A percentile compares a stretch with the other conserved stretches of the same genome.
phyloP scores from a whole-genome alignment of 345 rosid species.

The Salix koriyanagi region DNA sequence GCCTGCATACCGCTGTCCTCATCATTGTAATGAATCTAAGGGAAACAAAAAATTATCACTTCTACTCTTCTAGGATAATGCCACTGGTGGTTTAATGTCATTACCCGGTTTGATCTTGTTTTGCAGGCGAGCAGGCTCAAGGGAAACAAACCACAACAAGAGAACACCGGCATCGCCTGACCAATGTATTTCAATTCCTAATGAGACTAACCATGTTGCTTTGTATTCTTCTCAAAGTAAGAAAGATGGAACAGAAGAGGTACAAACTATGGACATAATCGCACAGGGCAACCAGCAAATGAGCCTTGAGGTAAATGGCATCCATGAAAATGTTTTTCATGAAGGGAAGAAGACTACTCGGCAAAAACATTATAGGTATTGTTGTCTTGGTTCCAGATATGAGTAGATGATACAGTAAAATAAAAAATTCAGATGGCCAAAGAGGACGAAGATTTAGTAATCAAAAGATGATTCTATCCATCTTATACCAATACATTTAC shows the following conservation, averaged over 20 bases:
- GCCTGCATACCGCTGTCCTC: neutral
- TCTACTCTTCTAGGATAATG: neutral
- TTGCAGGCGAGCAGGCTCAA: conserved; percentile 37
- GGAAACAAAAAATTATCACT: neutral
- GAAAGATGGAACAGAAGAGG: neutral
- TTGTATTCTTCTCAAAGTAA: conserved; percentile 6
- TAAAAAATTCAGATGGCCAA: neutral
- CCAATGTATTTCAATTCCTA: conserved; percentile 15
- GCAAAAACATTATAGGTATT: conserved; percentile 19
- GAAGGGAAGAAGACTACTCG: conserved; percentile 14
- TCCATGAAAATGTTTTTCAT: conserved; percentile 5
- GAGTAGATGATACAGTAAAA: neutral
- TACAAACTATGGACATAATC: conserved; percentile 3
- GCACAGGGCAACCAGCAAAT: conserved; percentile 3
- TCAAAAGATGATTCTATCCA: neutral
- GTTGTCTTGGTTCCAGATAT: conserved; percentile 35
- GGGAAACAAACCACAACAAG: conserved; percentile 56
- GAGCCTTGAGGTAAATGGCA: conserved; percentile 3
- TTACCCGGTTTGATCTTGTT: neutral
- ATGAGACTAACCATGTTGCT: conserved; percentile 19
- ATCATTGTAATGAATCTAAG: neutral
- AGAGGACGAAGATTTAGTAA: neutral
- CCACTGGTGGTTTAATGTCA: neutral
- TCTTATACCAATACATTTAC: neutral
- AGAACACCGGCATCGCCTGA: conserved; percentile 54